Conservation (phyloP, 305 asterid genomes). For the Solanum aculeatissimum region DNA sequence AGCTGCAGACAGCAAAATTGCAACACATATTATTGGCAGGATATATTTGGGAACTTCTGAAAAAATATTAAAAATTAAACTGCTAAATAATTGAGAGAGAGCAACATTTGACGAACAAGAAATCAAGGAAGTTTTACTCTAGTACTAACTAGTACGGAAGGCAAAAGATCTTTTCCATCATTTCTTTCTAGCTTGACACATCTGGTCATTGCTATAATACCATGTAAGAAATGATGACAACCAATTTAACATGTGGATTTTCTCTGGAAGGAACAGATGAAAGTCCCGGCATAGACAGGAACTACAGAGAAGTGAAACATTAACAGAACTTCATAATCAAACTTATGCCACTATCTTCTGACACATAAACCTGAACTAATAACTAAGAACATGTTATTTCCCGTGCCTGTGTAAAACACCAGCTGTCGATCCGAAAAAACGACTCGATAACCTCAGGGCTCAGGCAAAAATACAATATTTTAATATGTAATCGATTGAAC, state of each 20-base stretch:
- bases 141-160: background rate
- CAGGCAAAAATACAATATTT: background rate
- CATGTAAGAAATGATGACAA: background rate
- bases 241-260: background rate
- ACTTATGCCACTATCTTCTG: background rate
- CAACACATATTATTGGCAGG: background rate
- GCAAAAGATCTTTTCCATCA: background rate
- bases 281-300: background rate
- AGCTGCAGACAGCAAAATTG: constrained; percentile 39
- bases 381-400: background rate
- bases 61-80: background rate
- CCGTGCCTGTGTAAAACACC: background rate
- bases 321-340: background rate
- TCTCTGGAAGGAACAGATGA: background rate
- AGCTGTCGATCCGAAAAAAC: background rate
- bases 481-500: background rate
- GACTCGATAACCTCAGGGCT: background rate
- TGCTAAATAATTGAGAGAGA: background rate
- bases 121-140: background rate
- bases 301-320: background rate
- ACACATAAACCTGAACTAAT: background rate
- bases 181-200: background rate
- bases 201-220: background rate
- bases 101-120: background rate
- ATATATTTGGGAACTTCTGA: background rate